Base-by-base conservation (phyloP, 768 basidiomycete species). In the Pleurotus pulmonarius region DNA sequence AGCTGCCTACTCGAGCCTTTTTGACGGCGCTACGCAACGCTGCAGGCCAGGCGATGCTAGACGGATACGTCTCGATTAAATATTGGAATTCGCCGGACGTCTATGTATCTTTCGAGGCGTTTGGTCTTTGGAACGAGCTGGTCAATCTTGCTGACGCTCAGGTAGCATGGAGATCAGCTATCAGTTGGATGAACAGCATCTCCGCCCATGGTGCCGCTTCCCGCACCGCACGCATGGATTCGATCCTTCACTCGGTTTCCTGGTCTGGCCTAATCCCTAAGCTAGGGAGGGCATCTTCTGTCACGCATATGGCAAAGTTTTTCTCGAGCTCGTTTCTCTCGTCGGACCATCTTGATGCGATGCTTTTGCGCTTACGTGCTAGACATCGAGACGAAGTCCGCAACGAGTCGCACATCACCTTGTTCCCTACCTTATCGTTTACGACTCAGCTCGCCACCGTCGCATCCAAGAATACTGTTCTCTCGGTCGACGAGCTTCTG, bases 41-140 rank as follows among this genome's bases (percentile, higher is more conserved):
- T 11, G 3, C 46, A 20, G 46, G 46, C 8, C 56, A 56, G 26
- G 29, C 45, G 13, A 48, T 46, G 46, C 40, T 56, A 8, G 56
- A 56, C 44, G 46, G 56, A 51, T 26, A 38, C 8, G 26, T 16
- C 11, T 56, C 56, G 8, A 56, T 56, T 16, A 15, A 20, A 20
- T 45, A 56, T 18, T 56, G 34, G 18, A 40, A 48, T 4, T 22
- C 46, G 15, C 16, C 7, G n/a, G 9, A 20, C 11, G 34, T 40
- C 11, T 44, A 18, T 34, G 29, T 56, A 3, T 47, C 56, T 3
- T 49, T 56, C 18, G 46, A 46, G 46, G 24, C 46, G 24, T 20
- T 56, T 18, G 29, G 46, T 13, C 49, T 48, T 22, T 56, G 56
- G 56, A 4, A 3, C 18, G 24, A 49, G 37, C 13, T 48, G 25